Percentiles rank a stretch among this genome's conserved stretches.
These are phyloP conservation scores for Breynia disticha DNA, from an alignment of 441 rosid species.

Conservation along the genomic window DNA sequence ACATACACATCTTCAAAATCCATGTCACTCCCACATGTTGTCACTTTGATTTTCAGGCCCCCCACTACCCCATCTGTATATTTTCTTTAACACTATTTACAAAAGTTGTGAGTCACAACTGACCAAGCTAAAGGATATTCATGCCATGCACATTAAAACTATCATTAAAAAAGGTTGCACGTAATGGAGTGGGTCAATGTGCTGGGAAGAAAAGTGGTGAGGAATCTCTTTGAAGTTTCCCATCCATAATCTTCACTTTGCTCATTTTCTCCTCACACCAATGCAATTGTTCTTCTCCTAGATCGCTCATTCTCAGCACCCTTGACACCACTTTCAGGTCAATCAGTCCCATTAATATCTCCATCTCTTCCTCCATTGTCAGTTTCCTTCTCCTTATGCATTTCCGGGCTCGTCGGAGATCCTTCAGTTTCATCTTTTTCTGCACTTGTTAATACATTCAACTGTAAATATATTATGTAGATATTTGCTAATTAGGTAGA, in stretches of 20 bases:
- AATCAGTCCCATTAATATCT: conserved; percentile 74
- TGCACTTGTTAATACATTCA: conserved; percentile 15
- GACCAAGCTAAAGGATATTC: conserved; percentile 25
- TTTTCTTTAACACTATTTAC: neutral
- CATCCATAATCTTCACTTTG: conserved; percentile 60
- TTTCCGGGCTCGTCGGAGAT: conserved; percentile 47
- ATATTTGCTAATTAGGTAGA: neutral
- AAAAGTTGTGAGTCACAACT: too few species aligned
- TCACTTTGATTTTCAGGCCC: conserved; percentile 32
- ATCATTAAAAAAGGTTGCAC: neutral
- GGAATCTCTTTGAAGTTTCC: conserved; percentile 82
- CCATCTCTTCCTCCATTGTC: conserved; percentile 70
- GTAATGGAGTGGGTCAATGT: conserved; percentile 42
- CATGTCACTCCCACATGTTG: conserved; percentile 31
- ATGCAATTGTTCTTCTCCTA: conserved; percentile 67
- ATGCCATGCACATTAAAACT: conserved; percentile 26
- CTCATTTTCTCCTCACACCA: conserved; percentile 98
- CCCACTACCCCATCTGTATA: neutral
- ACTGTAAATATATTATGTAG: neutral
- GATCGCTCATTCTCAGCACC: conserved; percentile 61
- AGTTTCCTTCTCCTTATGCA: conserved; percentile 67
- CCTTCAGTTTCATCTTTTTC: conserved; percentile 79
- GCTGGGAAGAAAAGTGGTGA: conserved; percentile 85
- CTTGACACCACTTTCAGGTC: conserved; percentile 86
- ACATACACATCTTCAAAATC: conserved; percentile 16